Evolutionary conservation across 306 rosid genomes (phyloP), one percentile per base, ranked within the genome.

Genomic region (Datisca glomerata): DNA sequence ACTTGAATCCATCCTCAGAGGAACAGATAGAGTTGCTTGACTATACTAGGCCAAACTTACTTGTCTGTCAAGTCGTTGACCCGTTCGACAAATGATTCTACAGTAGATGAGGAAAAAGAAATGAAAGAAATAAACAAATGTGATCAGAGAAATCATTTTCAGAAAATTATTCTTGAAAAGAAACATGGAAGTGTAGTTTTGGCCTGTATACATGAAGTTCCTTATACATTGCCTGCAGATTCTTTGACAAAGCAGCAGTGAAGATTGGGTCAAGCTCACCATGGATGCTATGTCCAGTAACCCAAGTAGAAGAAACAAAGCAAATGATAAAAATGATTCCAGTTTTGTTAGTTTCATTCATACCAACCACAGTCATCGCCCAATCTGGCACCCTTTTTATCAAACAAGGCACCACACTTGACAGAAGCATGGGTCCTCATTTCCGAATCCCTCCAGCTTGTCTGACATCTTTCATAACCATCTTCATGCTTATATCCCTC

Each of bases 271-370:
- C 49, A 9, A 42, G 21, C 1, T 6, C 41, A 16, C 56, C 49
- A 58, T 58, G 64, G 64, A 52, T 24, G 16, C 44, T 49, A 0
- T 58, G 64, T 32, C 28, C 64, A 1, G 50, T 58, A 10, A 58
- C 64, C n/a, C 50, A 58, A 58, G 64, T 58, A 18, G 64, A 58
- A 45, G 64, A 58, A 21, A 50, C 55, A 6, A 58, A 58, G 49
- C 55, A 50, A 33, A 49, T 58, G 46, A 20, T 58, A 7, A 18
- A 46, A 32, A 39, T 58, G 64, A 33, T 58, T 4, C 64, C 64
- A 7, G 20, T 58, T 21, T 53, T 28, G 2, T 21, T 41, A 17
- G 33, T 28, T 1, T 47, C 64, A 3, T 53, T 53, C 7, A 40
- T 53, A 21, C 58, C 58, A 5, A 53, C 48, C 49, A 41, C 31